Evolutionary conservation across 163 green algal genomes (phyloP), one percentile per base, ranked within the genome.

Genomic region (Scenedesmus sp.): DNA sequence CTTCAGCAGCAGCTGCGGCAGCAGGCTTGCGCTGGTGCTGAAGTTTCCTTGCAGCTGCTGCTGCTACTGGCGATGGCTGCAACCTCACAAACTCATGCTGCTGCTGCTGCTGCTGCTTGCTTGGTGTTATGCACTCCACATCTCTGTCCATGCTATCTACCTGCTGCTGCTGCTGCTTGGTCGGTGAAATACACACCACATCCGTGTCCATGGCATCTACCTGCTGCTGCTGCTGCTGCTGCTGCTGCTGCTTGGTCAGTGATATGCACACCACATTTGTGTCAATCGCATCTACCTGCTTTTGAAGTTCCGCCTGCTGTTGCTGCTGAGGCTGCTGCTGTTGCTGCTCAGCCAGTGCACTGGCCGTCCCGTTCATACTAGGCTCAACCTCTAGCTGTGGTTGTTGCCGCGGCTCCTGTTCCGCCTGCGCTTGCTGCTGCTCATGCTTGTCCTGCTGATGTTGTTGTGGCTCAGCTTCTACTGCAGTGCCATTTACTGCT

Each of bases 1-100:
- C 18, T 46, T n/a, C 83, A 61, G 59, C 83, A 87, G 81, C 82
- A 44, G 40, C 84, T 40, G 73, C 84, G 95, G 80, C 40, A 73
- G 51, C 18, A 76, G 65, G 30, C 40, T 30, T 9, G 30, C 4
- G 30, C 12, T 0, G 0, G 30, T 10, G 65, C 30, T 18, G 26
- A 10, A 40, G 26, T 76, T 30, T 76, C 5, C 24, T 76, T 20
- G 65, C 65, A 76, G 65, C 65, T 76, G 65, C 65, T 40, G 65
- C 65, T 76, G 18, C 30, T 40, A 40, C 30, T 18, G 65, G 65
- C 9, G 30, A 44, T 43, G 37, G 42, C 22, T 87, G 91, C 35
- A 51, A 85, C 3, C 59, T 13, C 0, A 40, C 10, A 61, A 91
- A 33, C 46, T 26, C 44, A 24, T 4, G 43, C 22, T 61, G 59